Evolutionary conservation across 2,329 filamentous ascomycete genomes (phyloP).

Genomic region (Chaetomiaceae sp.): DNA sequence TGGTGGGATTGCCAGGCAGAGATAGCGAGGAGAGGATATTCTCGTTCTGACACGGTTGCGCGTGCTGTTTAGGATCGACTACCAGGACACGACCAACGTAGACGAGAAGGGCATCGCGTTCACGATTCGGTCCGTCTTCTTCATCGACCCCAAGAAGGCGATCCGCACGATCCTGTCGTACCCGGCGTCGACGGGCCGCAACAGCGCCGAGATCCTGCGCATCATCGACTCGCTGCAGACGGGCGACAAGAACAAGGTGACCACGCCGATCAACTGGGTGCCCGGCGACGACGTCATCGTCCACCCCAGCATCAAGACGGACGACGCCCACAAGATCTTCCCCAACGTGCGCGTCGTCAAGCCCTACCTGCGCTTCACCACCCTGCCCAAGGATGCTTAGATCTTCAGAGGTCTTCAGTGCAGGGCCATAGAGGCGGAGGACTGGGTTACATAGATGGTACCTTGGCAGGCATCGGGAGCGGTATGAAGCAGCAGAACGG

Average conservation of each 20-base stretch:
- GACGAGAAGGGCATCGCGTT: slow-evolving; percentile 80
- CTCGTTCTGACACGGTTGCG: not conserved
- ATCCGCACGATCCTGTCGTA: slow-evolving; percentile 90
- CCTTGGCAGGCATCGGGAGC: too few relatives aligned
- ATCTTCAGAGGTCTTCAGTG: too few relatives aligned
- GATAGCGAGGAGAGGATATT: not conserved
- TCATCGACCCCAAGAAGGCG: slow-evolving; percentile 91
- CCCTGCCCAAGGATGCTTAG: slow-evolving; percentile 50
- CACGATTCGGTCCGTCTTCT: slow-evolving; percentile 90
- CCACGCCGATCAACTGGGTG: slow-evolving; percentile 86
- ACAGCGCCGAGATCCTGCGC: slow-evolving; percentile 71
- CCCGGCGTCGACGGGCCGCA: slow-evolving; percentile 83
- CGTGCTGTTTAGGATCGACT: slow-evolving; percentile 69
- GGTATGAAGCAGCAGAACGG: too few relatives aligned
- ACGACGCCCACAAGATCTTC: slow-evolving; percentile 83
- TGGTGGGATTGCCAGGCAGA: slow-evolving; percentile 6
- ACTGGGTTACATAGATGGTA: too few relatives aligned
- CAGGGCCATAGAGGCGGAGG: too few relatives aligned
- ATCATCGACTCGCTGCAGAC: slow-evolving; percentile 74
- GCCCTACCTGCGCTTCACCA: slow-evolving; percentile 69
- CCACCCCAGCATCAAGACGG: slow-evolving; percentile 72
- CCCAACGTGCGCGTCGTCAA: slow-evolving; percentile 65
- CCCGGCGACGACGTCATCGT: slow-evolving; percentile 90
- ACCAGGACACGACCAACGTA: slow-evolving; percentile 75
- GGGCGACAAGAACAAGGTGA: slow-evolving; percentile 81